Percentiles rank a stretch among this genome's conserved stretches.
These are phyloP conservation scores for Apiospora phragmitis DNA, from an alignment of 2,329 filamentous ascomycete genomes.

Conservation along the genomic window DNA sequence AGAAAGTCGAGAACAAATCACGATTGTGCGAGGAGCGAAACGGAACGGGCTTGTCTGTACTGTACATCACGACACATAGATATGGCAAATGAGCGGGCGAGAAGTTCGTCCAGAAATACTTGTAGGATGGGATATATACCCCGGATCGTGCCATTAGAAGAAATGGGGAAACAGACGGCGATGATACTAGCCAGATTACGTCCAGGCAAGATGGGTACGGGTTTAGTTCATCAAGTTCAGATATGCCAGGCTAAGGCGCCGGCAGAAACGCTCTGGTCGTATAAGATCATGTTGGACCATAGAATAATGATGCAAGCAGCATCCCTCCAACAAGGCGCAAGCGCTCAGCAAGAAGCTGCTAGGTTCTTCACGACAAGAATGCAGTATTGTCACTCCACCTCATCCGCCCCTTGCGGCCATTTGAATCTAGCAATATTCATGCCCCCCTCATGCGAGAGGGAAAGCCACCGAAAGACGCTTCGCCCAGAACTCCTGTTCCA, in stretches of 20 bases:
- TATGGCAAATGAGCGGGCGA: background rate
- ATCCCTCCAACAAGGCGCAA: background rate
- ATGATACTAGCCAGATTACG: background rate
- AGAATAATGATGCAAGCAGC: constrained; percentile 23
- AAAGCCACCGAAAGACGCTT: background rate
- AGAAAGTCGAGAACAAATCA: too few relatives aligned
- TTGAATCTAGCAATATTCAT: background rate
- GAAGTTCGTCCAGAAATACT: background rate
- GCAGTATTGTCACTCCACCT: background rate
- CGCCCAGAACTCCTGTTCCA: background rate
- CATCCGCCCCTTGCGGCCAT: background rate
- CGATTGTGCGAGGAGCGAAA: background rate
- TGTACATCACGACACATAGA: background rate
- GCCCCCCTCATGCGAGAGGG: background rate
- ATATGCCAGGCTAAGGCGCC: background rate
- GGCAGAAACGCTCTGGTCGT: constrained; percentile 12
- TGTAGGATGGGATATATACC: constrained; percentile 5
- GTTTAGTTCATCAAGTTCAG: background rate
- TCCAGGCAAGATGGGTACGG: background rate
- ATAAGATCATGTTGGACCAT: constrained; percentile 9
- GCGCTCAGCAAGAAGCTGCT: background rate
- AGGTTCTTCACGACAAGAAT: background rate
- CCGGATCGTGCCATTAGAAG: background rate
- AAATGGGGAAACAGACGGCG: background rate
- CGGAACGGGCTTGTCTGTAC: background rate